A percentile compares a stretch with the other conserved stretches of the same genome.
Conservation (phyloP, 345 rosid genomes). For the Syzygium jambos region DNA sequence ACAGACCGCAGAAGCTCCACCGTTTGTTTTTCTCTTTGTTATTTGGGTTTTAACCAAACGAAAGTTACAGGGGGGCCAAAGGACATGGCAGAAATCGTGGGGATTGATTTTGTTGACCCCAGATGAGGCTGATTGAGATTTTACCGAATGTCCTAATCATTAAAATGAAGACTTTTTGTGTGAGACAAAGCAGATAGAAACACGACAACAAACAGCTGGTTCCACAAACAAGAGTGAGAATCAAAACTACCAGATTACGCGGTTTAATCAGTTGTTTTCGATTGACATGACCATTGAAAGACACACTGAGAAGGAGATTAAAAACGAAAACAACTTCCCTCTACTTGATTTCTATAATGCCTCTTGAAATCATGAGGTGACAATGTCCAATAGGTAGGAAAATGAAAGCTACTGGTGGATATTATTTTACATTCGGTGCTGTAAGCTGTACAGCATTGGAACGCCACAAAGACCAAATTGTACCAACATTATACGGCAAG, state of each 20-base stretch:
- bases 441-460: slow-evolving; percentile 14
- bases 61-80: not conserved
- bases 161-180: slow-evolving; percentile 32
- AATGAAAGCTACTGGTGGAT: not conserved
- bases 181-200: slow-evolving; percentile 64
- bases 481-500: not conserved
- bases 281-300: not conserved
- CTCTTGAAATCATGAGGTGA: not conserved
- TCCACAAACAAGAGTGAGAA: slow-evolving; percentile 30
- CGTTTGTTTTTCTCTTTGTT: slow-evolving; percentile 6
- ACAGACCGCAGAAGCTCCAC: not conserved
- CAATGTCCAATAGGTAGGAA: not conserved
- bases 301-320: not conserved
- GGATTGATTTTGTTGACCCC: slow-evolving; percentile 22
- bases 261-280: slow-evolving; percentile 19
- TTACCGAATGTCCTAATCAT: slow-evolving; percentile 38
- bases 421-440: slow-evolving; percentile 24
- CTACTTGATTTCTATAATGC: not conserved
- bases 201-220: slow-evolving; percentile 55
- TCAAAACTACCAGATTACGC: slow-evolving; percentile 36
- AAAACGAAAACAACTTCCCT: not conserved
- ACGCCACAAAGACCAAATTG: not conserved
- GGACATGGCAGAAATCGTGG: not conserved
- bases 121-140: slow-evolving; percentile 1
- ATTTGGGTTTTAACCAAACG: not conserved